Evolutionary conservation across 768 basidiomycete genomes (phyloP).

Genomic region (Rhizopogon rudus): DNA sequence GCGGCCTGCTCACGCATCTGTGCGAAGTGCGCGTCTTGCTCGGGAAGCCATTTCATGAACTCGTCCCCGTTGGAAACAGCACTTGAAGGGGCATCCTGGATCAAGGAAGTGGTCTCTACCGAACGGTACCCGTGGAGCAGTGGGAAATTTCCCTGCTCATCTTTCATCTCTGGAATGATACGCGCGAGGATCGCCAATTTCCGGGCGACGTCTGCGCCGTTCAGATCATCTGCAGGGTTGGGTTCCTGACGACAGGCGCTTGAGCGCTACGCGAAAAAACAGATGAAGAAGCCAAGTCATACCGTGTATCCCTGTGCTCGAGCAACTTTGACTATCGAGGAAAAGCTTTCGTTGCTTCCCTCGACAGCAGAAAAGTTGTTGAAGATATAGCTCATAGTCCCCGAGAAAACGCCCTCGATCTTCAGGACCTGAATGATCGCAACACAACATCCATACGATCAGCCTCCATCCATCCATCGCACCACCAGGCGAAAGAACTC

Average conservation of each 20-base stretch:
- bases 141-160: slow-evolving; percentile 6
- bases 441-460: neutral
- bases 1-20: slow-evolving; percentile 74
- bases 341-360: slow-evolving; percentile 71
- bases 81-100: slow-evolving; percentile 68
- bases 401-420: slow-evolving; percentile 97
- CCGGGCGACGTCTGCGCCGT: slow-evolving; percentile 94
- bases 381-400: slow-evolving; percentile 98
- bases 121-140: slow-evolving; percentile 78
- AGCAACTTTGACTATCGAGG: slow-evolving; percentile 82
- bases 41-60: slow-evolving; percentile 74
- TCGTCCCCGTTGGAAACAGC: slow-evolving; percentile 66
- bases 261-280: neutral
- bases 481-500: slow-evolving; percentile 9
- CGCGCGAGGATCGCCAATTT: slow-evolving; percentile 96
- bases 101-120: slow-evolving; percentile 80
- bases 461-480: slow-evolving; percentile 1
- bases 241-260: slow-evolving; percentile 63
- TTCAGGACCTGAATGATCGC: slow-evolving; percentile 54
- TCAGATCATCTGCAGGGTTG: slow-evolving; percentile 94
- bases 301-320: slow-evolving; percentile 95
- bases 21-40: slow-evolving; percentile 78
- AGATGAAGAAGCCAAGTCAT: slow-evolving; percentile 10
- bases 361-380: slow-evolving; percentile 84
- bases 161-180: slow-evolving; percentile 44